These are phyloP conservation scores for Hysterangium stoloniferum DNA, from an alignment of 768 basidiomycete species.

Conservation along the genomic window DNA sequence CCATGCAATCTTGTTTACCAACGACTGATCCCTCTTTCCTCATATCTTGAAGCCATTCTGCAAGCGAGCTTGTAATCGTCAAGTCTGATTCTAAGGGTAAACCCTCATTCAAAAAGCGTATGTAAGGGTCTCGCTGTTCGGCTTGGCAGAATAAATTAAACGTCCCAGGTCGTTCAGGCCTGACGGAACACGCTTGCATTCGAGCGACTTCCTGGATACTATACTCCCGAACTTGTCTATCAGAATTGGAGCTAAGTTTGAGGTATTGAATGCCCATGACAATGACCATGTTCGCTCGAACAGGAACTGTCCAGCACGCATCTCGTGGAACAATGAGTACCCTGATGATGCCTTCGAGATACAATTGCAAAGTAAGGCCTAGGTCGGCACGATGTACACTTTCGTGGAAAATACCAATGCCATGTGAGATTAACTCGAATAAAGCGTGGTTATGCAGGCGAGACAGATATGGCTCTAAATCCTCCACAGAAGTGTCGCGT, in stretches of 20 bases:
- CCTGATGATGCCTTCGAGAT: constrained; percentile 67
- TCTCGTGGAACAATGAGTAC: constrained; percentile 80
- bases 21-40: constrained; percentile 32
- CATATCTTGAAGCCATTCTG: constrained; percentile 38
- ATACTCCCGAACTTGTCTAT: constrained; percentile 76
- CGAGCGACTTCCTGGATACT: constrained; percentile 70
- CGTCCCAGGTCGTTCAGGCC: constrained; percentile 37
- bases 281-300: constrained; percentile 72
- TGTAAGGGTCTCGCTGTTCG: constrained; percentile 75
- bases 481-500: constrained; percentile 37
- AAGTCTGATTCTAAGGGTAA: constrained; percentile 83
- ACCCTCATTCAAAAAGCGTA: constrained; percentile 80
- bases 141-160: constrained; percentile 88
- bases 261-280: constrained; percentile 91
- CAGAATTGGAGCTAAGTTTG: constrained; percentile 36
- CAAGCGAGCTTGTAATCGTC: constrained; percentile 41
- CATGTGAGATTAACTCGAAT: constrained; percentile 69
- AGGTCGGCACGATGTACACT: constrained; percentile 63
- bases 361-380: constrained; percentile 69
- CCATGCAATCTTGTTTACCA: constrained; percentile 61
- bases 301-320: constrained; percentile 83
- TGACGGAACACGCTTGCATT: constrained; percentile 87
- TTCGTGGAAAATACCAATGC: constrained; percentile 83
- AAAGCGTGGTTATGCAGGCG: constrained; percentile 57
- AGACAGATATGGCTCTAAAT: constrained; percentile 50